Percentiles rank a stretch among this genome's conserved stretches.
These are phyloP conservation scores for Hirschioporus abietinus DNA, from an alignment of 768 basidiomycete species.

Conservation along the genomic window DNA sequence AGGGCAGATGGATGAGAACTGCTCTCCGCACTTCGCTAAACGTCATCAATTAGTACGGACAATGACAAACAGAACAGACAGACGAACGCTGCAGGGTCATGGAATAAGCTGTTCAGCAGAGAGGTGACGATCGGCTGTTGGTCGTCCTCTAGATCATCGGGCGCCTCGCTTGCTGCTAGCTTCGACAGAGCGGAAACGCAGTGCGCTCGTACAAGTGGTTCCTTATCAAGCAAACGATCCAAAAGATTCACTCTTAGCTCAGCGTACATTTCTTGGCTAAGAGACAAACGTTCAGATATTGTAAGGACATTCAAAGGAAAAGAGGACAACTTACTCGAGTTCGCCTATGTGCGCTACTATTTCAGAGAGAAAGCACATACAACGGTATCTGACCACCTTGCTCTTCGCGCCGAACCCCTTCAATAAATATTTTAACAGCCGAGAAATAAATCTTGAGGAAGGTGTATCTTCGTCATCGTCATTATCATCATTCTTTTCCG, in stretches of 20 bases:
- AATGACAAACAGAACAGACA: not conserved
- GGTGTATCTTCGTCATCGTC: constrained; percentile 59
- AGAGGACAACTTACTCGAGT: constrained; percentile 38
- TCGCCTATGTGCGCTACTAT: constrained; percentile 42
- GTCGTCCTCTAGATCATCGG: constrained; percentile 19
- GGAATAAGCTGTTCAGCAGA: constrained; percentile 32
- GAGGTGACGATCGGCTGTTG: constrained; percentile 29
- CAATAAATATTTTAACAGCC: constrained; percentile 36
- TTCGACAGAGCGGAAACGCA: constrained; percentile 41
- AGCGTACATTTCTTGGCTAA: constrained; percentile 41
- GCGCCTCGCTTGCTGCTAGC: constrained; percentile 36
- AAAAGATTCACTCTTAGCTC: constrained; percentile 32
- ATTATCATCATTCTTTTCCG: constrained; percentile 27
- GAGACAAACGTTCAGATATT: not conserved
- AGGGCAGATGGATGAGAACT: constrained; percentile 38
- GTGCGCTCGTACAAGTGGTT: constrained; percentile 37
- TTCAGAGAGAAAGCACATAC: constrained; percentile 37
- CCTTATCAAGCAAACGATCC: constrained; percentile 42
- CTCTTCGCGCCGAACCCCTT: constrained; percentile 46
- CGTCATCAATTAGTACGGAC: not conserved
- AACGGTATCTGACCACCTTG: constrained; percentile 44
- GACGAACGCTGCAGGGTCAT: constrained; percentile 41
- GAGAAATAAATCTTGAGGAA: constrained; percentile 53
- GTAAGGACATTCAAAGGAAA: not conserved
- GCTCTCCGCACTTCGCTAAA: constrained; percentile 47